Evolutionary conservation across 1,284 basidiomycete genomes (phyloP).

Genomic region (Pseudozyma tsukubaensis): DNA sequence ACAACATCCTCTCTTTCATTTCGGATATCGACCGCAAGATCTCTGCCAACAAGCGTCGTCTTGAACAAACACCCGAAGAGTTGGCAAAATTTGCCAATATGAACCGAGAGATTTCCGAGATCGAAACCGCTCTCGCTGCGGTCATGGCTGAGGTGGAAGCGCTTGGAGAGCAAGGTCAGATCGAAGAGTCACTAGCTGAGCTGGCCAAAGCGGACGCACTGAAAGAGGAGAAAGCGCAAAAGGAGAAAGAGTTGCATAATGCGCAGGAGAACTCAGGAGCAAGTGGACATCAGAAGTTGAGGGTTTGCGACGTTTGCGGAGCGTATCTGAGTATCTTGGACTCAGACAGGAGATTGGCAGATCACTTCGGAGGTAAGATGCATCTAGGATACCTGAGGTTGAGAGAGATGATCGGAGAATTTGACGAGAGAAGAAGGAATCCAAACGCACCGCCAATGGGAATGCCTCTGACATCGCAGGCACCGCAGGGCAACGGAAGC

Average conservation of each 20-base stretch:
- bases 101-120: conserved; percentile 99
- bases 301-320: conserved; percentile 99
- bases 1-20: conserved; percentile 93
- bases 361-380: conserved; percentile 99
- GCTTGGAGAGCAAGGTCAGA: conserved; percentile 95
- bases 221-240: conserved; percentile 94
- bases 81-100: conserved; percentile 97
- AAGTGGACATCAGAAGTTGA: conserved; percentile 97
- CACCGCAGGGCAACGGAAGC: conserved; percentile 20
- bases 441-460: conserved; percentile 44
- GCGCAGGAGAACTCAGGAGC: conserved; percentile 98
- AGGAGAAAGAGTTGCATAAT: conserved; percentile 95
- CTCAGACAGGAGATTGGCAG: conserved; percentile 96
- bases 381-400: conserved; percentile 98
- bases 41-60: conserved; percentile 86
- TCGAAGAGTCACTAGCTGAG: conserved; percentile 97
- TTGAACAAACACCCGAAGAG: conserved; percentile 99
- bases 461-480: conserved; percentile 13
- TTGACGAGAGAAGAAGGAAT: conserved; percentile 52
- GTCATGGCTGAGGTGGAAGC: conserved; percentile 98
- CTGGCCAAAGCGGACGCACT: conserved; percentile 96
- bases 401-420: conserved; percentile 89
- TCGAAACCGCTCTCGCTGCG: conserved; percentile 96
- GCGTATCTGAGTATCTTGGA: conserved; percentile 97
- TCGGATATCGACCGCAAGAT: conserved; percentile 98